Conservation (phyloP, 179 eudicot species). For the Silene coronaria region DNA sequence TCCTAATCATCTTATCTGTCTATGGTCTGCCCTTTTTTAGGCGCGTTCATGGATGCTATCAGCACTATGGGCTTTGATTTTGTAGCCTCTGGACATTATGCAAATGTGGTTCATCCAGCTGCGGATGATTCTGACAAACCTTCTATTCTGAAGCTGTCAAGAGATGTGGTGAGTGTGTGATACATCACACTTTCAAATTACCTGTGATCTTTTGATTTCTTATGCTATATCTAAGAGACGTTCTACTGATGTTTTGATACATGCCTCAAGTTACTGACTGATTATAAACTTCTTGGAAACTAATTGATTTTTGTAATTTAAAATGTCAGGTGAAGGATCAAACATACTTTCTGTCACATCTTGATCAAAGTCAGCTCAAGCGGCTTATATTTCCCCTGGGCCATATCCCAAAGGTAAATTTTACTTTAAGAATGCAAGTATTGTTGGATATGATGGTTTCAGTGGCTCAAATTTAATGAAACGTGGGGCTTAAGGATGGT, state of each 20-base stretch:
- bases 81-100: conserved; percentile 96
- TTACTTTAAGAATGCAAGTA: neutral
- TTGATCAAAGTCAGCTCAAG: conserved; percentile 77
- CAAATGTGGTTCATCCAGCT: conserved; percentile 61
- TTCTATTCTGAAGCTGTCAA: conserved; percentile 68
- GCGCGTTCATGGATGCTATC: conserved; percentile 91
- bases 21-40: conserved; percentile 29
- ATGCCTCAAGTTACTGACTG: neutral
- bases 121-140: conserved; percentile 33
- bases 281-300: neutral
- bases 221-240: neutral
- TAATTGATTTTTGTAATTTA: neutral
- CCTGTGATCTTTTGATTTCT: neutral
- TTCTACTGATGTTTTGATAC: conserved; percentile 8
- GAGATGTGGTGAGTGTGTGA: conserved; percentile 56
- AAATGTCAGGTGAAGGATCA: conserved; percentile 89
- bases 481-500: too few relatives aligned
- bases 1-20: neutral
- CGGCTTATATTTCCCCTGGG: conserved; percentile 88
- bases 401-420: conserved; percentile 68
- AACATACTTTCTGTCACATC: conserved; percentile 91
- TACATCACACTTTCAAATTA: neutral
- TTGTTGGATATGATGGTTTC: too few relatives aligned
- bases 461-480: too few relatives aligned
- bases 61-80: conserved; percentile 64